Percentiles rank a stretch among this genome's conserved stretches.
These are phyloP conservation scores for Endocalyx cinctus DNA, from an alignment of 2,329 filamentous ascomycete genomes.

Conservation along the genomic window DNA sequence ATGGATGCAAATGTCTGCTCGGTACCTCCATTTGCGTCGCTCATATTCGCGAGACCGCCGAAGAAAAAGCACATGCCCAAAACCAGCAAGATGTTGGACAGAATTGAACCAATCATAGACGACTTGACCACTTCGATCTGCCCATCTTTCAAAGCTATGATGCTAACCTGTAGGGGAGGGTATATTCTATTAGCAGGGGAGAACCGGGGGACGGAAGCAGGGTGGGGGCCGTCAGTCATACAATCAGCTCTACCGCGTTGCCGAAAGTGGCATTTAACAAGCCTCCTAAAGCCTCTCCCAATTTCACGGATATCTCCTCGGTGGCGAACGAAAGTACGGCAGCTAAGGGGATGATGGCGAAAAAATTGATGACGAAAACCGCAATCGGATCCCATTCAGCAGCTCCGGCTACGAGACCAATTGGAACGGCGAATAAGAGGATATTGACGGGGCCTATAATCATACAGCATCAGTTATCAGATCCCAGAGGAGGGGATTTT, in stretches of 20 bases:
- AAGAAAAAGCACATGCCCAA: slow-evolving; percentile 77
- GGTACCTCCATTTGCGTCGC: slow-evolving; percentile 50
- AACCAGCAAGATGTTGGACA: slow-evolving; percentile 89
- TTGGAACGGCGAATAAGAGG: slow-evolving; percentile 67
- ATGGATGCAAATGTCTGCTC: slow-evolving; percentile 73
- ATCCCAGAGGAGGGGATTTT: not conserved
- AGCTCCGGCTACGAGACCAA: slow-evolving; percentile 65
- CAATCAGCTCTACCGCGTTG: slow-evolving; percentile 76
- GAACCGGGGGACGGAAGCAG: slow-evolving; percentile 5
- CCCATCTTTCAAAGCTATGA: slow-evolving; percentile 77
- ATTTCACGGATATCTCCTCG: slow-evolving; percentile 67
- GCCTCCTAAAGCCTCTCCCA: slow-evolving; percentile 71
- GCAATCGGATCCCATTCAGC: slow-evolving; percentile 59
- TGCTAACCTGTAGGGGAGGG: slow-evolving; percentile 63
- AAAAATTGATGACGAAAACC: slow-evolving; percentile 74
- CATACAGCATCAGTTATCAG: slow-evolving; percentile 2
- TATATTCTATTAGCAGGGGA: slow-evolving; percentile 11
- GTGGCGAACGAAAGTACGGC: slow-evolving; percentile 72
- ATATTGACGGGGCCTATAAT: slow-evolving; percentile 59
- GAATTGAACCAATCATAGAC: slow-evolving; percentile 92
- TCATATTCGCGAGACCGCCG: slow-evolving; percentile 63
- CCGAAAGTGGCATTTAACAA: slow-evolving; percentile 74
- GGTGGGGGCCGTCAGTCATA: slow-evolving; percentile 34
- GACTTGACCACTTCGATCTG: slow-evolving; percentile 97
- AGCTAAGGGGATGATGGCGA: slow-evolving; percentile 73